phyloP scores from a whole-genome alignment of 805 yeast species.

The Starmerella apis region DNA sequence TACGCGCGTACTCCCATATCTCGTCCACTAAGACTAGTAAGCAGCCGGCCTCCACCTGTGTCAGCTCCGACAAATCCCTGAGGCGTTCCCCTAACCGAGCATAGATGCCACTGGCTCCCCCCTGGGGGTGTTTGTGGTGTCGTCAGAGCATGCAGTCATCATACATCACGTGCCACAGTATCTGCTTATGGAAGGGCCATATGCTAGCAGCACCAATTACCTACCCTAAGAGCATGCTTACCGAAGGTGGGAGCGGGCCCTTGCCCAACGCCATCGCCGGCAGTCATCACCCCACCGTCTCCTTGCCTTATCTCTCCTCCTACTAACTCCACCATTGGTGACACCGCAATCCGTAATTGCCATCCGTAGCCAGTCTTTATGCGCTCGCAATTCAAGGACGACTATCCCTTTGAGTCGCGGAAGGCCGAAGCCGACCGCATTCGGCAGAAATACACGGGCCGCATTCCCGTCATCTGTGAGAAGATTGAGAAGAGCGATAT shows the following conservation, averaged over 20 bases:
- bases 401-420: conserved; percentile 90
- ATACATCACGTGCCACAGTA: not conserved
- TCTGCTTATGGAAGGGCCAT: not conserved
- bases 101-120: no score
- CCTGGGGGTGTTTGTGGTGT: not conserved
- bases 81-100: no score
- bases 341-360: conserved; percentile 5
- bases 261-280: conserved; percentile 8
- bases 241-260: conserved; percentile 1
- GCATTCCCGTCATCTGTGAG: conserved; percentile 96
- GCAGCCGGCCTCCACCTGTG: no score
- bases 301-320: conserved; percentile 6
- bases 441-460: conserved; percentile 74
- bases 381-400: conserved; percentile 93
- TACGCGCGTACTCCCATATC: no score
- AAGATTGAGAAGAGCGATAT: conserved; percentile 93
- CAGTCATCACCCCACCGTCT: conserved; percentile 4
- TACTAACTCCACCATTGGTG: not conserved
- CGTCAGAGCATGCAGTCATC: not conserved
- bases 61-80: no score
- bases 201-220: not conserved
- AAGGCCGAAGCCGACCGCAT: conserved; percentile 90
- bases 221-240: not conserved
- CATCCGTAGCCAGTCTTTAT: conserved; percentile 25
- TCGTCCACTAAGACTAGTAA: no score